phyloP scores from a whole-genome alignment of 768 basidiomycete genomes.

The Amanita molliuscula region DNA sequence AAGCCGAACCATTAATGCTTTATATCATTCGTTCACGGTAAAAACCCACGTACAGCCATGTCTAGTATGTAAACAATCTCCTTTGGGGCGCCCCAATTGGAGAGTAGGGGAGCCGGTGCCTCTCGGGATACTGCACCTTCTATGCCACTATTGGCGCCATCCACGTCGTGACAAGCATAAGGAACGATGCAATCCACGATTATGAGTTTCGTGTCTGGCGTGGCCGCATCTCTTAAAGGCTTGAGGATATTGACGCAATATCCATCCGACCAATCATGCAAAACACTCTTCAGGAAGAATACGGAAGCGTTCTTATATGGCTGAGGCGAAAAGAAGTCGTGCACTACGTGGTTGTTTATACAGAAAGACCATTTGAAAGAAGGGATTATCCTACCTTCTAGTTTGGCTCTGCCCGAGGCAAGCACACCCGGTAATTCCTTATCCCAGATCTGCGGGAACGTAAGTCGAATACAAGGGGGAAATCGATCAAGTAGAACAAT shows the following conservation, averaged over 20 bases:
- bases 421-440: constrained; percentile 10
- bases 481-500: not conserved
- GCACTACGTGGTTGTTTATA: constrained; percentile 9
- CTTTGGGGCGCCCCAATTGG: constrained; percentile 28
- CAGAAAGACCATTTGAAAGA: not conserved
- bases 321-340: constrained; percentile 28
- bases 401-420: constrained; percentile 7
- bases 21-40: too few species aligned
- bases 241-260: constrained; percentile 20
- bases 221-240: constrained; percentile 22
- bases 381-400: constrained; percentile 10
- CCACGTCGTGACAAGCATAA: constrained; percentile 11
- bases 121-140: constrained; percentile 14
- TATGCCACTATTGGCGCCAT: constrained; percentile 7
- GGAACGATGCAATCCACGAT: constrained; percentile 25
- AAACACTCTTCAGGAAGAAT: constrained; percentile 23
- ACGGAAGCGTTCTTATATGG: constrained; percentile 22
- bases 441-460: constrained; percentile 5
- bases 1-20: too few species aligned
- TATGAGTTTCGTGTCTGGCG: constrained; percentile 19
- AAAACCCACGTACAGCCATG: constrained; percentile 20
- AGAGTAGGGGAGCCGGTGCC: constrained; percentile 24
- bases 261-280: constrained; percentile 30
- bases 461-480: not conserved
- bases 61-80: constrained; percentile 25